Evolutionary conservation across 352 stramenopile species (phyloP).

Genomic region (Pythium aquatile): DNA sequence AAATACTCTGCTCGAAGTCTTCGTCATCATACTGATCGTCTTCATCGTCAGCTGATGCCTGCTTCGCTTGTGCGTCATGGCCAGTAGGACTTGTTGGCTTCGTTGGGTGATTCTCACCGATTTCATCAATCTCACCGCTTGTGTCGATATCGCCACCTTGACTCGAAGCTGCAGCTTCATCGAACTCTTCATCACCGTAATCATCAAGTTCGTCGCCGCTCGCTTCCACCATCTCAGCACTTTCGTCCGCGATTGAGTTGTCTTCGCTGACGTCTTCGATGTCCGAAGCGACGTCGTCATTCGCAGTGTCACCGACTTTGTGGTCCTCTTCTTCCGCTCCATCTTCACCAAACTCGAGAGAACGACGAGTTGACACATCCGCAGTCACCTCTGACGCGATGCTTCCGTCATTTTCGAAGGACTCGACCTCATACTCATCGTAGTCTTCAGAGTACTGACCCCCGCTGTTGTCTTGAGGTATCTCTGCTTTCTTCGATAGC

Average conservation of each 20-base stretch:
- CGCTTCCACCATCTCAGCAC: not conserved
- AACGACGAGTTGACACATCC: not conserved
- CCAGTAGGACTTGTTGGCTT: not conserved
- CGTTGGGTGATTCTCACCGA: not conserved
- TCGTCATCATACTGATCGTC: slow-evolving; percentile 33
- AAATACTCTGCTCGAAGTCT: slow-evolving; percentile 33
- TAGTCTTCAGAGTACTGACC: slow-evolving; percentile 9
- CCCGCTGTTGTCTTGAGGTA: not conserved
- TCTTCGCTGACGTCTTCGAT: not conserved
- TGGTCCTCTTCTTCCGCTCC: not conserved
- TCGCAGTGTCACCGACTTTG: not conserved
- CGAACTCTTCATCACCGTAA: not conserved
- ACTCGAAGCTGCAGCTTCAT: not conserved
- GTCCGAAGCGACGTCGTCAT: slow-evolving; percentile 1
- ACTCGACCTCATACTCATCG: slow-evolving; percentile 32
- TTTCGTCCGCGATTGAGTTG: not conserved
- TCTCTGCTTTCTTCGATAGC: not conserved
- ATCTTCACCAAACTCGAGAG: not conserved
- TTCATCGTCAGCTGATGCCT: slow-evolving; percentile 9
- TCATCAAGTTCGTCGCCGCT: not conserved
- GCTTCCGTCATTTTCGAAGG: slow-evolving; percentile 30
- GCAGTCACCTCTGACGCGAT: not conserved
- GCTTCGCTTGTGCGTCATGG: not conserved
- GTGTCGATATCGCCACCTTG: not conserved
- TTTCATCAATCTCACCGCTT: not conserved